Percentiles rank a stretch among this genome's conserved stretches.
phyloP scores from a whole-genome alignment of 1,139 yeast genomes.

The Candida labiduridarum region DNA sequence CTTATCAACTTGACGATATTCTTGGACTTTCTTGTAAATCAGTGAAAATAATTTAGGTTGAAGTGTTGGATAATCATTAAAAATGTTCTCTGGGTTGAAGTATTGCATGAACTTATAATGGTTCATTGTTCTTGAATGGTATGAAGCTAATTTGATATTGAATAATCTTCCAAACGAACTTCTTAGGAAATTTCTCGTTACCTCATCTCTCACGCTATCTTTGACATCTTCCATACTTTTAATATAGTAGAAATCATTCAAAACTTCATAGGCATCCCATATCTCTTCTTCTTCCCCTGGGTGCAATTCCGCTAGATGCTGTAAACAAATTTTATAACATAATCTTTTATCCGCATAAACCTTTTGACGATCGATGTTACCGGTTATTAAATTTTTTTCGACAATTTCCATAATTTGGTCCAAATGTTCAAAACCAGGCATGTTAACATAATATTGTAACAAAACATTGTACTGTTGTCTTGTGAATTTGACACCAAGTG shows the following conservation, averaged over 20 bases:
- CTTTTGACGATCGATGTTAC: conserved; percentile 23
- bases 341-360: conserved; percentile 11
- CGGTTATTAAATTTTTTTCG: conserved; percentile 34
- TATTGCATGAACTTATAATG: conserved; percentile 11
- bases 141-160: conserved; percentile 8
- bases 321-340: conserved; percentile 14
- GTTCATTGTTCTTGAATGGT: conserved; percentile 10
- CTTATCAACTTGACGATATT: conserved; percentile 20
- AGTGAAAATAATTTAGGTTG: neutral
- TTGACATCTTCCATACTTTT: conserved; percentile 12
- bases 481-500: conserved; percentile 6
- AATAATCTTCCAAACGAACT: conserved; percentile 13
- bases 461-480: neutral
- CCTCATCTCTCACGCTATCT: conserved; percentile 5
- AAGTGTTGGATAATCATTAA: neutral
- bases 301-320: conserved; percentile 8
- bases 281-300: conserved; percentile 11
- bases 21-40: neutral
- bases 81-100: conserved; percentile 14
- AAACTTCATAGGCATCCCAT: conserved; percentile 22
- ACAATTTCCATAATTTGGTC: conserved; percentile 24
- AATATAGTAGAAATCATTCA: conserved; percentile 34
- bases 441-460: neutral
- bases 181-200: conserved; percentile 9
- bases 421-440: conserved; percentile 12